Evolutionary conservation across 1,139 yeast genomes (phyloP).

Genomic region (Lodderomyces beijingensis): DNA sequence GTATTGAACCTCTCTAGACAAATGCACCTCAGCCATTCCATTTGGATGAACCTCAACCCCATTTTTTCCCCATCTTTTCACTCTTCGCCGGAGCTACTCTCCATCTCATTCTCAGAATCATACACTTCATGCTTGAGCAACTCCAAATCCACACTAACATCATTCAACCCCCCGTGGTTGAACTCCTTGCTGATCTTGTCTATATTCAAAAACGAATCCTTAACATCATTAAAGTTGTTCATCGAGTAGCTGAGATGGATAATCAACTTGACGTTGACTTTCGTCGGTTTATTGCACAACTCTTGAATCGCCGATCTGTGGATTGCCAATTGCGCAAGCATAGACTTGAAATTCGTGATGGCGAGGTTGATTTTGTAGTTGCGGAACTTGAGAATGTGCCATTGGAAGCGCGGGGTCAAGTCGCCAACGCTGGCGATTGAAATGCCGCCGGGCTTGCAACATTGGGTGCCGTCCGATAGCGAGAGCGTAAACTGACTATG

Average conservation of each 20-base stretch:
- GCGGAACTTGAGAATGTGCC: slow-evolving; percentile 7
- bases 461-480: slow-evolving; percentile 7
- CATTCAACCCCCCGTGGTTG: slow-evolving; percentile 9
- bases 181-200: slow-evolving; percentile 11
- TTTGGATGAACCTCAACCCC: too few relatives aligned
- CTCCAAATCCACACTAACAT: slow-evolving; percentile 12
- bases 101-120: too few relatives aligned
- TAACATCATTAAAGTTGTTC: slow-evolving; percentile 12
- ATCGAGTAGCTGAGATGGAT: slow-evolving; percentile 13
- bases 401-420: background rate
- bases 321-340: slow-evolving; percentile 12
- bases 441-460: too few relatives aligned
- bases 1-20: too few relatives aligned
- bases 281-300: slow-evolving; percentile 24
- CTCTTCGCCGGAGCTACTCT: too few relatives aligned
- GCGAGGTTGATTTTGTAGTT: slow-evolving; percentile 10
- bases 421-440: background rate
- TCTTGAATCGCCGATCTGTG: slow-evolving; percentile 15
- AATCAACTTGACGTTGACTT: slow-evolving; percentile 16
- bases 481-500: slow-evolving; percentile 9
- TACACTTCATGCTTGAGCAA: slow-evolving; percentile 5
- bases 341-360: slow-evolving; percentile 11
- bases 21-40: too few relatives aligned
- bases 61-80: too few relatives aligned
- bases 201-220: slow-evolving; percentile 13